These are phyloP conservation scores for Mucor lusitanicus DNA, from an alignment of 371 early-diverging fungal genomes.

Conservation along the genomic window DNA sequence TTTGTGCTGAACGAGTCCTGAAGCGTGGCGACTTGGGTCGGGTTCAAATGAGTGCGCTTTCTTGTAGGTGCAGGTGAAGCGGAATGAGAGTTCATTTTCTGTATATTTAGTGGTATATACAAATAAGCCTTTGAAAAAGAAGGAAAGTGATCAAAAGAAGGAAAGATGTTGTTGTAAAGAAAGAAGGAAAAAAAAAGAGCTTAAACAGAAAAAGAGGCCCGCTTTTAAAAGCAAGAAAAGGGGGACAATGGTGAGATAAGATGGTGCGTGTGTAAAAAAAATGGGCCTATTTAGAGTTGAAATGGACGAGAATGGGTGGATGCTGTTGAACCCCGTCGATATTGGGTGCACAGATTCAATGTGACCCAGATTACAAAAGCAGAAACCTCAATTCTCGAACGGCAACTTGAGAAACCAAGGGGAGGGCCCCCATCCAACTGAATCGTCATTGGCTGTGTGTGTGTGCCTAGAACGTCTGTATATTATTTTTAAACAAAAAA, in stretches of 20 bases:
- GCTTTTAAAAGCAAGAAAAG: background rate
- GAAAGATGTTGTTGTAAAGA: background rate
- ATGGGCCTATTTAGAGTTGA: background rate
- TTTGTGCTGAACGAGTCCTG: conserved; percentile 34
- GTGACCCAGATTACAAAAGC: conserved; percentile 1
- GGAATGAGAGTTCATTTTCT: conserved; percentile 8
- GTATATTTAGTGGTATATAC: background rate
- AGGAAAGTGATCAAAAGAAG: background rate
- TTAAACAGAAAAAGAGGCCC: background rate
- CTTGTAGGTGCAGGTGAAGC: conserved; percentile 20
- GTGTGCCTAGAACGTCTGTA: background rate
- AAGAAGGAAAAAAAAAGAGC: background rate
- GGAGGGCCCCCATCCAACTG: background rate
- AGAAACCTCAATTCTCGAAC: background rate
- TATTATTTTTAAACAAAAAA: background rate
- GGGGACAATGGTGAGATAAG: background rate
- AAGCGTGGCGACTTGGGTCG: conserved; percentile 28
- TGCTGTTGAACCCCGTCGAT: background rate
- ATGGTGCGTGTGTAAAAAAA: background rate
- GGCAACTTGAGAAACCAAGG: background rate
- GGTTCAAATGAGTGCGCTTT: conserved; percentile 42
- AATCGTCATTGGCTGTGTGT: background rate
- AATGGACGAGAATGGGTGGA: background rate
- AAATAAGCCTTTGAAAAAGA: background rate
- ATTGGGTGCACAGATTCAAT: background rate